A percentile compares a stretch with the other conserved stretches of the same genome.
Evolutionary conservation across 2,329 filamentous ascomycete genomes (phyloP).

Genomic region (Didymella glomerata): DNA sequence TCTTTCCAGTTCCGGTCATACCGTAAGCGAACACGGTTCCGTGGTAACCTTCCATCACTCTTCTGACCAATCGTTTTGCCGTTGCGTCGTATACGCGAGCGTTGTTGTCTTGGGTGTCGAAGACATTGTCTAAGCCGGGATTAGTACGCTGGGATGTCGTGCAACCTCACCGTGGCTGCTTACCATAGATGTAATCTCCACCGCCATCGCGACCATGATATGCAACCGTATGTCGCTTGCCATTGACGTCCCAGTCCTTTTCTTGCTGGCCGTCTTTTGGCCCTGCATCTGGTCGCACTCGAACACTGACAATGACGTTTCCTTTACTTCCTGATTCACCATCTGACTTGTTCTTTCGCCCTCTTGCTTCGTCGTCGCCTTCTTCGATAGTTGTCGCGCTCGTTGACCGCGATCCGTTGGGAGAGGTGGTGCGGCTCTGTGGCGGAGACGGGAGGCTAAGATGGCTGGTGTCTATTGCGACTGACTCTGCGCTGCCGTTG

Average conservation of each 20-base stretch:
- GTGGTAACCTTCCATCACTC: constrained; percentile 99
- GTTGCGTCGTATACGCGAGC: constrained; percentile 92
- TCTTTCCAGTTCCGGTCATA: constrained; percentile 99
- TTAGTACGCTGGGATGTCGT: constrained; percentile 22
- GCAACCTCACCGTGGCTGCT: constrained; percentile 48
- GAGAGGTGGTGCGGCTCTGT: constrained; percentile 89
- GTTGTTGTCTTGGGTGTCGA: constrained; percentile 92
- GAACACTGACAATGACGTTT: constrained; percentile 94
- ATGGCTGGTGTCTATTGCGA: constrained; percentile 71
- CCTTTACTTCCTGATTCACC: constrained; percentile 62
- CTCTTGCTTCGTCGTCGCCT: constrained; percentile 67
- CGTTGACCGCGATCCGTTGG: constrained; percentile 90
- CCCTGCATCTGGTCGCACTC: constrained; percentile 83
- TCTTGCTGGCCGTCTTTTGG: constrained; percentile 71
- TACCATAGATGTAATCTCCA: constrained; percentile 86
- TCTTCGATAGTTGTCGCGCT: constrained; percentile 89
- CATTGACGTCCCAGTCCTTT: constrained; percentile 91
- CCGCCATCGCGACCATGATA: constrained; percentile 91
- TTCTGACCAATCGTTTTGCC: constrained; percentile 90
- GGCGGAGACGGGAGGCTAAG: constrained; percentile 82
- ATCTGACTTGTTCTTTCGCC: constrained; percentile 51
- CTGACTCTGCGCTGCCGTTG: constrained; percentile 79
- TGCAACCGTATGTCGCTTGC: constrained; percentile 79
- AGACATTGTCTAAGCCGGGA: constrained; percentile 83
- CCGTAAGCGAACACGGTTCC: constrained; percentile 98